Conservation (phyloP, 1,284 basidiomycete species). For the Entoloma clypeatum region DNA sequence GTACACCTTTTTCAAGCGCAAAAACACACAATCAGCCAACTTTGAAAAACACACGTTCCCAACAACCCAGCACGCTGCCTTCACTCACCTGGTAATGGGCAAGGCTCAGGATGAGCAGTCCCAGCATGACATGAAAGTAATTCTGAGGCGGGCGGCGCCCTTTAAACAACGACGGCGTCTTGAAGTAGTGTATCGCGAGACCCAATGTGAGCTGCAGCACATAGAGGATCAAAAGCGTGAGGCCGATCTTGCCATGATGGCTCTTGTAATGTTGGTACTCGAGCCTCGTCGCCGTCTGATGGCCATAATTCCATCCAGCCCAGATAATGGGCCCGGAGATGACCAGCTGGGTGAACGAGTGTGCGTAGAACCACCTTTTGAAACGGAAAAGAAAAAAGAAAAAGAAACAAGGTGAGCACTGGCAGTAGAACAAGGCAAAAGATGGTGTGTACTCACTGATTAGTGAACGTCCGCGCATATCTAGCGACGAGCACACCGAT, state of each 20-base stretch:
- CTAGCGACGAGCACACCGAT: slow-evolving; percentile 55
- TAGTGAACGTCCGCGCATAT: slow-evolving; percentile 48
- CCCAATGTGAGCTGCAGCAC: slow-evolving; percentile 50
- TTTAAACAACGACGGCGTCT: slow-evolving; percentile 34
- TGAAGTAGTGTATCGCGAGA: slow-evolving; percentile 48
- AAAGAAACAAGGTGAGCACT: too few species aligned
- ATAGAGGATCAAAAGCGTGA: slow-evolving; percentile 55
- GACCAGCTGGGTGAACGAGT: slow-evolving; percentile 44
- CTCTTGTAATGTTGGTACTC: slow-evolving; percentile 35
- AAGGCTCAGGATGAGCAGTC: slow-evolving; percentile 42
- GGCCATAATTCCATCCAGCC: slow-evolving; percentile 43
- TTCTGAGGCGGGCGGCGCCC: slow-evolving; percentile 45
- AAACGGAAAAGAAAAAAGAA: too few species aligned
- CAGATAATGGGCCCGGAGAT: slow-evolving; percentile 47
- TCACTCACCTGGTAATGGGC: slow-evolving; percentile 43
- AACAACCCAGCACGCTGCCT: too few species aligned
- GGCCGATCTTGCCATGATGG: slow-evolving; percentile 52
- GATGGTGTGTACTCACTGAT: slow-evolving; percentile 33
- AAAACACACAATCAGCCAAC: too few species aligned
- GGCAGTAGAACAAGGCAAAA: neutral
- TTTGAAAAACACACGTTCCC: too few species aligned
- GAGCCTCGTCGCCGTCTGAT: slow-evolving; percentile 29
- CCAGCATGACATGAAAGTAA: slow-evolving; percentile 44
- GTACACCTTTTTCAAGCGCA: slow-evolving; percentile 38
- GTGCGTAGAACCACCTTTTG: slow-evolving; percentile 58